Conservation (phyloP, 805 yeast species). For the Debaryomyces tyrocola region DNA sequence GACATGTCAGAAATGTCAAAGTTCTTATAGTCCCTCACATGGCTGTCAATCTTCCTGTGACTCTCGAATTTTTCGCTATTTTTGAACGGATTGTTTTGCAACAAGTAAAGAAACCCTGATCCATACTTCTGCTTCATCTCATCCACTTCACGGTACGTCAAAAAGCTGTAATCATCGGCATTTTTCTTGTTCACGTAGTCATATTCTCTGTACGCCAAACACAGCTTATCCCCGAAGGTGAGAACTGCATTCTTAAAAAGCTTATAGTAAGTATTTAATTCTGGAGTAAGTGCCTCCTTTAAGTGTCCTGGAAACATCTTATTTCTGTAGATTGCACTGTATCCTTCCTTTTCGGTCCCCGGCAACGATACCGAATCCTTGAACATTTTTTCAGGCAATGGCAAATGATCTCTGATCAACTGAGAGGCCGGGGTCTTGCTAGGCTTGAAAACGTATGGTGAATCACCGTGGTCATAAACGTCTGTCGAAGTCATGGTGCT, state of each 20-base stretch:
- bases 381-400: constrained; percentile 28
- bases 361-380: constrained; percentile 26
- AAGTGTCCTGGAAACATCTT: constrained; percentile 10
- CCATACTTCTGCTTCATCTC: constrained; percentile 34
- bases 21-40: constrained; percentile 12
- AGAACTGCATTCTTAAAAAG: constrained; percentile 21
- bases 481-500: background rate
- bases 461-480: background rate
- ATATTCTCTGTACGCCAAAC: constrained; percentile 22
- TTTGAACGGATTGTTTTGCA: constrained; percentile 24
- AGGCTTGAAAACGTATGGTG: constrained; percentile 1
- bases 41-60: constrained; percentile 18
- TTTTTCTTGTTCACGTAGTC: constrained; percentile 13
- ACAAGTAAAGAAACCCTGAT: constrained; percentile 36
- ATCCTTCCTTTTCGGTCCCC: constrained; percentile 14
- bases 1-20: constrained; percentile 17
- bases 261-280: constrained; percentile 20
- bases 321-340: constrained; percentile 41
- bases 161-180: constrained; percentile 8
- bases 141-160: constrained; percentile 29
- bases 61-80: constrained; percentile 5
- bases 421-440: background rate
- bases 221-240: constrained; percentile 16
- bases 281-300: constrained; percentile 15
- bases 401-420: constrained; percentile 4